A percentile compares a stretch with the other conserved stretches of the same genome.
Conservation (phyloP, 345 rosid genomes). For the Brassica carinata region DNA sequence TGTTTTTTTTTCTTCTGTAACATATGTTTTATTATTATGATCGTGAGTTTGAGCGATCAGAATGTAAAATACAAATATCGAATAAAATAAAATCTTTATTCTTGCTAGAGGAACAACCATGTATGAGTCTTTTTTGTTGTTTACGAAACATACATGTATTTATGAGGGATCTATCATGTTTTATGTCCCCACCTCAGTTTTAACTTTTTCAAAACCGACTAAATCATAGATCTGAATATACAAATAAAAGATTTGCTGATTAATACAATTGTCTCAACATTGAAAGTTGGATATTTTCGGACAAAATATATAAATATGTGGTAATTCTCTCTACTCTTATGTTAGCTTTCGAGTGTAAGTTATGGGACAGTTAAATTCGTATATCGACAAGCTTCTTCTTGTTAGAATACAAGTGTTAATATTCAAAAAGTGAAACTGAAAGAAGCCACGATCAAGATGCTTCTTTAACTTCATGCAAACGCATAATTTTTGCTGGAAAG, state of each 20-base stretch:
- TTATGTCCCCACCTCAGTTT: constrained; percentile 23
- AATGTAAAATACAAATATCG: background rate
- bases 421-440: constrained; percentile 12
- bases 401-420: background rate
- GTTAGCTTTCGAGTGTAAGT: background rate
- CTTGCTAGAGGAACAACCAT: background rate
- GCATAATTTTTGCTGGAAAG: constrained; percentile 36
- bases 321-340: background rate
- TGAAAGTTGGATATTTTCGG: background rate
- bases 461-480: constrained; percentile 34
- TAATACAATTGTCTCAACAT: background rate
- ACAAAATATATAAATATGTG: background rate
- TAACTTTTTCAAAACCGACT: constrained; percentile 29
- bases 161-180: background rate
- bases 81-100: background rate
- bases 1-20: too few relatives aligned
- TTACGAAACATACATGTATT: background rate
- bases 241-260: constrained; percentile 19
- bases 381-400: background rate
- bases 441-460: constrained; percentile 35
- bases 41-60: background rate
- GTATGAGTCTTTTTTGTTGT: background rate
- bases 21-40: background rate
- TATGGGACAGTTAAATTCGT: background rate
- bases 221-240: constrained; percentile 25